Base-by-base conservation (phyloP, 345 rosid genomes). In the Laguncularia racemosa region DNA sequence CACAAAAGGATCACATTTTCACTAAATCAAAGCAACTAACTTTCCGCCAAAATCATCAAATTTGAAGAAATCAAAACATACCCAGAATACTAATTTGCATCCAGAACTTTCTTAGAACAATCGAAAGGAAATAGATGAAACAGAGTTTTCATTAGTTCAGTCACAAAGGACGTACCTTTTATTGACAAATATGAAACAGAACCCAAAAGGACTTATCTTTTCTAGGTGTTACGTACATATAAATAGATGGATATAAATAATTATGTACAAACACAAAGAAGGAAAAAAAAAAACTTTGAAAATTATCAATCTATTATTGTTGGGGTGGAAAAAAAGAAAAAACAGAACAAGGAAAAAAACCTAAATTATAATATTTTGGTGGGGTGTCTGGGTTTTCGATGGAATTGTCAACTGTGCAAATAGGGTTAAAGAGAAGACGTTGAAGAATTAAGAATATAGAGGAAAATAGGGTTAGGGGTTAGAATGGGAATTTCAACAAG, bases 321-420 rank as follows among this genome's bases (percentile, higher is more conserved):
- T 55, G 15, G n/a, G n/a, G n/a, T n/a, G n/a, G n/a, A n/a, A n/a
- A n/a, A n/a, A n/a, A n/a, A 55, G 15, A 56, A 26, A 57, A 13
- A 53, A 4, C 49, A 58, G 51, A 12, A 54, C 43, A 56, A 19
- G 59, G 20, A 55, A 38, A 56, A 38, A 48, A 26, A 20, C 23
- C 60, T 55, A 71, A 58, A 49, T 13, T n/a, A 18, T 18, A 50
- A 55, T 61, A 47, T 52, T 66, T 20, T 56, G 67, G 53, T 45
- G 50, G 58, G 66, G 52, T 45, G 66, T 62, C 66, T 14, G 18
- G 15, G 52, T 46, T 53, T 55, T 54, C 53, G 6, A 33, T 33
- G 40, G 40, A 33, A 33, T 33, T 33, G 40, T 33, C 40, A 46
- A 46, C 16, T 61, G 53, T 52, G 59, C 56, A 66, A 18, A 52